phyloP scores from a whole-genome alignment of 768 basidiomycete genomes.

The Pleurotus eryngii region DNA sequence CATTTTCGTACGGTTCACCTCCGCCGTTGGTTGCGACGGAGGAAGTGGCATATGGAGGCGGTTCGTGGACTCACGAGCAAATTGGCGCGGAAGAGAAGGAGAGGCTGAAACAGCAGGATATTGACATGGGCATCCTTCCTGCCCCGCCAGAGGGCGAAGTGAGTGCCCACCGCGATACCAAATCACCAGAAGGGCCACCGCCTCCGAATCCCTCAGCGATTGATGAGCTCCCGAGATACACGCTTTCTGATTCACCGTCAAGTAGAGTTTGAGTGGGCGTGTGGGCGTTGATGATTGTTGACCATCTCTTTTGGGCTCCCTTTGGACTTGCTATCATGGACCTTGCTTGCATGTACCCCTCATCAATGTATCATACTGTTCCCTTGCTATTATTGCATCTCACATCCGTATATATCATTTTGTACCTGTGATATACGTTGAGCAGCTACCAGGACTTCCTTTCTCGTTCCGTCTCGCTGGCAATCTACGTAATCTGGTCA shows the following conservation, averaged over 20 bases:
- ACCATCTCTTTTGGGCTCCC: no score
- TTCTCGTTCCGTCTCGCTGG: no score
- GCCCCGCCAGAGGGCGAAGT: background rate
- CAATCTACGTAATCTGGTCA: no score
- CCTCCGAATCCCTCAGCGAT: background rate
- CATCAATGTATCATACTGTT: no score
- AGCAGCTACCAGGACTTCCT: no score
- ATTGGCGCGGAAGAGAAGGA: constrained; percentile 31
- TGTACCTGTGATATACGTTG: no score
- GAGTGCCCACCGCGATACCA: background rate
- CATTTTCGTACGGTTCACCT: constrained; percentile 12
- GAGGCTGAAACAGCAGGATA: constrained; percentile 4
- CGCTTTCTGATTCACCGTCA: background rate
- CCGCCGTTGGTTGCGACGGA: constrained; percentile 14
- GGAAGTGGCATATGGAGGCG: constrained; percentile 33
- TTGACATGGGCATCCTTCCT: constrained; percentile 3
- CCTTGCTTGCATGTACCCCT: no score
- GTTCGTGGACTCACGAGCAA: constrained; percentile 31
- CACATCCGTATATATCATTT: no score
- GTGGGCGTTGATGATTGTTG: background rate
- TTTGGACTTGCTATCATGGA: no score
- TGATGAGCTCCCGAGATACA: constrained; percentile 1
- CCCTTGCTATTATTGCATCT: no score
- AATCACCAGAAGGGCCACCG: background rate
- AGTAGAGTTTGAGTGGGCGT: background rate